Evolutionary conservation across 805 yeast species (phyloP), one percentile per base, ranked within the genome.

Genomic region (Monosporozyma aerobia): DNA sequence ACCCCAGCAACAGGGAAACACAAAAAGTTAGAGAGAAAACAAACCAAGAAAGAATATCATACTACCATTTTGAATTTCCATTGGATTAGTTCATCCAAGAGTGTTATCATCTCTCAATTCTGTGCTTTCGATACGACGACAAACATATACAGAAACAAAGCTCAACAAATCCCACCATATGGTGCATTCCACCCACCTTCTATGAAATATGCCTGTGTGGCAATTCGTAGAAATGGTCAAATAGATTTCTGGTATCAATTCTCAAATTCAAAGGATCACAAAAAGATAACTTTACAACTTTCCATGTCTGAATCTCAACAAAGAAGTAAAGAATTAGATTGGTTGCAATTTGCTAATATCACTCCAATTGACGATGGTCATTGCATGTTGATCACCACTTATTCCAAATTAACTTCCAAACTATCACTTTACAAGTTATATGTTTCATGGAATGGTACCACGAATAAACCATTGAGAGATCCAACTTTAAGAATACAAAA

Each of bases 11-110:
- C 61, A 37, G 76, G 77, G 13, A 72, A 72, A 16, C 57, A 63
- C 66, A 25, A 60, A 62, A 47, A 68, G 69, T 48, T 75, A 66
- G 77, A 65, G 52, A 53, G 68, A 63, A 62, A 70, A 61, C 57
- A 69, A 69, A 72, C 67, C 14, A 69, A 67, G 44, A 65, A 65
- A 40, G 68, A 65, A 53, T 65, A 64, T 44, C 63, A 62, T 50
- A 63, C 70, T 6, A 53, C 73, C 5, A 57, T 67, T 3, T 51
- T 65, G 19, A 79, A 76, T 56, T 78, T 79, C 71, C 64, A 67
- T 48, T 70, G 80, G 60, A 62, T 69, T 6, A 66, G 74, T 9
- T 71, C 75, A 32, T 70, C 77, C 5, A 68, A 68, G 49, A 65
- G 68, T 23, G 58, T 64, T 13, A 64, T 69, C 40, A 54, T 61